These are phyloP conservation scores for Brasilioporus rufonigricans DNA, from an alignment of 768 basidiomycete species.

Conservation along the genomic window DNA sequence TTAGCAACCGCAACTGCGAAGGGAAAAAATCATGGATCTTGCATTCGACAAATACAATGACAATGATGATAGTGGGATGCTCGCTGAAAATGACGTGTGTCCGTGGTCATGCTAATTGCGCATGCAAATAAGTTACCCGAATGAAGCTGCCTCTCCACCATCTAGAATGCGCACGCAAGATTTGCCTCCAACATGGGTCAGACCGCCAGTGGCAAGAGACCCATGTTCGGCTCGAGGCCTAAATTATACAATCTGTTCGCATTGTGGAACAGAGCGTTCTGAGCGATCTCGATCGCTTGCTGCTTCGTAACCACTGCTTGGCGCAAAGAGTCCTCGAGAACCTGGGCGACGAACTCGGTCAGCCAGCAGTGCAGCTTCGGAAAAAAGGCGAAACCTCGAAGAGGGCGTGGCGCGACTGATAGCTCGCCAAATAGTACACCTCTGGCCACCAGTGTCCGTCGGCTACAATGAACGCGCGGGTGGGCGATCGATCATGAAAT, in stretches of 20 bases:
- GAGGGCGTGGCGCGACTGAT: slow-evolving; percentile 63
- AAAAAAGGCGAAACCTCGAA: slow-evolving; percentile 43
- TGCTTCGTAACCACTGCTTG: slow-evolving; percentile 50
- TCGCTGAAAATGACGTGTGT: not conserved
- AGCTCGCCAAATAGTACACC: slow-evolving; percentile 62
- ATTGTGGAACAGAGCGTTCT: slow-evolving; percentile 63
- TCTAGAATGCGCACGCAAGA: not conserved
- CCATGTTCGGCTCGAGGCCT: slow-evolving; percentile 37
- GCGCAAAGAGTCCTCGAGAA: slow-evolving; percentile 50
- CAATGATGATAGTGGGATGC: not conserved
- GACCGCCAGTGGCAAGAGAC: not conserved
- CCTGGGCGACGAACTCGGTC: slow-evolving; percentile 58
- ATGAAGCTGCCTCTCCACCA: not conserved
- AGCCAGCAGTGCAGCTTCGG: slow-evolving; percentile 30
- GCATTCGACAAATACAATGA: not conserved
- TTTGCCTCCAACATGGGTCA: not conserved
- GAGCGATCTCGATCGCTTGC: slow-evolving; percentile 52
- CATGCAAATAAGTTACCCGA: not conserved
- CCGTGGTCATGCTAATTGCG: not conserved
- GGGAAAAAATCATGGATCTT: not conserved
- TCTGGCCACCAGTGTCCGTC: slow-evolving; percentile 63
- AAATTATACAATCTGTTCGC: slow-evolving; percentile 64
- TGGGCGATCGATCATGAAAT: not conserved
- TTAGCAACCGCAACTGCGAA: not conserved
- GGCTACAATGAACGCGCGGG: not conserved